Conservation (phyloP, 441 rosid genomes). For the Croton setiger region DNA sequence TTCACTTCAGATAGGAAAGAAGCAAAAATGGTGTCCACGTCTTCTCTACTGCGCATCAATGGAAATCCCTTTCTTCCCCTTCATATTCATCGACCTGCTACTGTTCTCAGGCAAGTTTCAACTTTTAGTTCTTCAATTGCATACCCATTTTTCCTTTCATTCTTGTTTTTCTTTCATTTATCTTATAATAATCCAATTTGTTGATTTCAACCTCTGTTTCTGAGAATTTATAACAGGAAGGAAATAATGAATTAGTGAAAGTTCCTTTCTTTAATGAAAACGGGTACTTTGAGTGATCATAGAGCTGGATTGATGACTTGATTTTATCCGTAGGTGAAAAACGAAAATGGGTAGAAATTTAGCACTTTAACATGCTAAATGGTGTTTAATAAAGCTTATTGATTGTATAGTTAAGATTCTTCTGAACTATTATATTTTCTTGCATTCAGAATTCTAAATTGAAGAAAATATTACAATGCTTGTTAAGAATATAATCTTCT, state of each 20-base stretch:
- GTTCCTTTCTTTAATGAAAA: no score
- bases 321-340: neutral
- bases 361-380: neutral
- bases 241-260: neutral
- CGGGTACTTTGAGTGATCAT: no score
- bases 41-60: conserved; percentile 16
- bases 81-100: conserved; percentile 2
- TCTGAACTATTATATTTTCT: no score
- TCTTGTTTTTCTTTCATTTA: neutral
- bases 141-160: neutral
- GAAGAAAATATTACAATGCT: neutral
- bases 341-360: neutral
- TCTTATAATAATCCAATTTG: neutral
- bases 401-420: neutral
- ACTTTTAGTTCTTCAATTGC: neutral
- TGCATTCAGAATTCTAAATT: no score
- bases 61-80: conserved; percentile 8
- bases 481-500: neutral
- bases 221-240: neutral
- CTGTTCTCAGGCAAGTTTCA: conserved; percentile 17
- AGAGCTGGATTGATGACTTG: neutral
- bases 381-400: neutral
- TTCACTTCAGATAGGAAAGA: neutral
- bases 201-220: neutral
- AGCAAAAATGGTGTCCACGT: conserved; percentile 17